Evolutionary conservation across 2,329 filamentous ascomycete genomes (phyloP).

Genomic region (Ceratocystis lukuohia): DNA sequence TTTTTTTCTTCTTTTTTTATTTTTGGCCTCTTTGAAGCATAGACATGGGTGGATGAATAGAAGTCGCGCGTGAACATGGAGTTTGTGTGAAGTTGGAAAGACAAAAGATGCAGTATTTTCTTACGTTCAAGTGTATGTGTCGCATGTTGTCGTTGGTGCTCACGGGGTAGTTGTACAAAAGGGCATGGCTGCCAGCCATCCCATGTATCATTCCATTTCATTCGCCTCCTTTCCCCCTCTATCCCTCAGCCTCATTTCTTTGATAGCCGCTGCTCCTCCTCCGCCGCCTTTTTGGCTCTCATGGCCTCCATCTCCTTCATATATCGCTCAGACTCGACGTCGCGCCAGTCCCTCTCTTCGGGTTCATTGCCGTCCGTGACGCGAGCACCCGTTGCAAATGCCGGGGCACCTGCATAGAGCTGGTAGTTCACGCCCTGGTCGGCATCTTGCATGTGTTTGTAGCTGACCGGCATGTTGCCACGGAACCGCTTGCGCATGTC

Average conservation of each 20-base stretch:
- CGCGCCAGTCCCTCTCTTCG: constrained; percentile 47
- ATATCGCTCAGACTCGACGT: constrained; percentile 51
- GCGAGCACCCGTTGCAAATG: constrained; percentile 51
- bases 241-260: constrained; percentile 7
- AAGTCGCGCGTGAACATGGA: background rate
- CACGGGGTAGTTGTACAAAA: no score
- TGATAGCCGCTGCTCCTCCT: constrained; percentile 10
- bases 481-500: constrained; percentile 98
- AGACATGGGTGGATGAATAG: background rate
- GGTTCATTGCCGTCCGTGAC: constrained; percentile 55
- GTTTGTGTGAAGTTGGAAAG: background rate
- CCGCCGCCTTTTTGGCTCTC: constrained; percentile 9
- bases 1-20: background rate
- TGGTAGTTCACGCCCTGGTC: constrained; percentile 51
- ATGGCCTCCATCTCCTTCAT: constrained; percentile 26
- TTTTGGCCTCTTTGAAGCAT: background rate
- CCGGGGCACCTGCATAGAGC: constrained; percentile 65
- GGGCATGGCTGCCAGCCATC: no score
- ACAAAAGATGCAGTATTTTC: no score
- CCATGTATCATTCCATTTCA: background rate
- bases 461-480: constrained; percentile 74
- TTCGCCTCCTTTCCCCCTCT: background rate
- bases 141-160: no score
- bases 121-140: no score
- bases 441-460: constrained; percentile 46